Evolutionary conservation across 495 filamentous ascomycete species (phyloP), one percentile per base, ranked within the genome.

Genomic region (Penicillium paradoxum): DNA sequence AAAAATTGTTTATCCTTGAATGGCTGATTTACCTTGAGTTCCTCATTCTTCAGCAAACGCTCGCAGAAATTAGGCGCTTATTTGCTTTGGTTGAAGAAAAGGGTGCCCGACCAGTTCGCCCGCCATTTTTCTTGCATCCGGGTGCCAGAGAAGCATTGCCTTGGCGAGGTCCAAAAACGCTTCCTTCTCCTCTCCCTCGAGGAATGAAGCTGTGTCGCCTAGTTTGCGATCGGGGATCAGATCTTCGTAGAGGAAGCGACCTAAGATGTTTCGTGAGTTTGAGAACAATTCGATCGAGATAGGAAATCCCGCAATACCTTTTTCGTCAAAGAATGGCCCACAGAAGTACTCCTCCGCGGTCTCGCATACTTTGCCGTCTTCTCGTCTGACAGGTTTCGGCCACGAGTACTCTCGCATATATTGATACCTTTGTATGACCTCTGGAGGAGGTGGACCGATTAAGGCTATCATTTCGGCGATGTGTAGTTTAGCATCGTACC

Each of bases 391-490:
- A 56, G 65, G 58, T 54, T 64, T 7, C 19, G 67, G 65, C 68
- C 65, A 73, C 9, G 41, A 51, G 53, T 69, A 69, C 45, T 63
- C 62, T 61, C 55, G 66, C 62, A 70, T 69, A 50, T 43, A 68
- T 64, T 66, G 69, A 64, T 62, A 73, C 60, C 59, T 73, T 66
- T 63, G 59, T 59, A 79, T 56, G 8, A 81, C 33, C 19, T 73
- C 67, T 22, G 51, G 55, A 37, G 72, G 73, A 14, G 76, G 76
- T 36, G 57, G 70, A 29, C 79, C 74, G 17, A 79, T 57, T 45
- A 79, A 55, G n/a, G 65, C 68, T 48, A 75, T 65, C 25, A 79
- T 69, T 51, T 72, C 67, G 9, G 71, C 70, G 9, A 77, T 59
- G 58, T 76, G 74, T 17, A 73, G 51, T 43, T 60, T 57, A 41